Conservation (phyloP, 805 yeast species). For the Yarrowia osloensis region DNA sequence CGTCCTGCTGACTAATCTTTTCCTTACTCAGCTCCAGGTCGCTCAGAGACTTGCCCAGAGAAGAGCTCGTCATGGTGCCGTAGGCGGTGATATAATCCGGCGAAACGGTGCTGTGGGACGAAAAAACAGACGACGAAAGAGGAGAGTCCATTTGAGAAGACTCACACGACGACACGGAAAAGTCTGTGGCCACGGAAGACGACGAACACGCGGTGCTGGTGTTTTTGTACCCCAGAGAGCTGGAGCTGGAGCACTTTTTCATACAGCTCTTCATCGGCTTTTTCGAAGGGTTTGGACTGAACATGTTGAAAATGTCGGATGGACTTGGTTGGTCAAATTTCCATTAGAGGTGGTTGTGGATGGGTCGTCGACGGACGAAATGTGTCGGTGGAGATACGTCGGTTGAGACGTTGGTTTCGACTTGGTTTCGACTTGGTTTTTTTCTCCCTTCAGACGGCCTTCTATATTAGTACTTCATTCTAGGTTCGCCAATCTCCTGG, state of each 20-base stretch:
- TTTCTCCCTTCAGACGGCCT: neutral
- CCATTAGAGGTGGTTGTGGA: neutral
- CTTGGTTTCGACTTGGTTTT: no score
- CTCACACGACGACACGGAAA: conserved; percentile 4
- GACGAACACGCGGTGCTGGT: conserved; percentile 3
- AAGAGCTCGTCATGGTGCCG: neutral
- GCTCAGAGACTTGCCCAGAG: conserved; percentile 4
- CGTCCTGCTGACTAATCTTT: neutral
- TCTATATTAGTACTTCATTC: conserved; percentile 16
- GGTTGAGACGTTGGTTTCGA: no score
- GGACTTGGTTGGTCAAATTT: neutral
- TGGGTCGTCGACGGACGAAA: no score
- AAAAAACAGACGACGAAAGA: conserved; percentile 1
- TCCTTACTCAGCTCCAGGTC: conserved; percentile 6
- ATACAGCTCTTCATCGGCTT: conserved; percentile 29
- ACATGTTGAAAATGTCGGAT: conserved; percentile 9
- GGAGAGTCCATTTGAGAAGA: conserved; percentile 11
- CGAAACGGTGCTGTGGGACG: conserved; percentile 8
- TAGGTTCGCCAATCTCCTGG: conserved; percentile 22
- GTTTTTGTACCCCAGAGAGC: conserved; percentile 11
- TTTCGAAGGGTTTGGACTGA: conserved; percentile 20
- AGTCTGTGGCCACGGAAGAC: neutral
- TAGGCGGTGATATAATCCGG: conserved; percentile 21
- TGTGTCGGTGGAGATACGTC: no score
- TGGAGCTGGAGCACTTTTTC: conserved; percentile 2